Conservation (phyloP, 768 basidiomycete species). For the Obba rivulosa region DNA sequence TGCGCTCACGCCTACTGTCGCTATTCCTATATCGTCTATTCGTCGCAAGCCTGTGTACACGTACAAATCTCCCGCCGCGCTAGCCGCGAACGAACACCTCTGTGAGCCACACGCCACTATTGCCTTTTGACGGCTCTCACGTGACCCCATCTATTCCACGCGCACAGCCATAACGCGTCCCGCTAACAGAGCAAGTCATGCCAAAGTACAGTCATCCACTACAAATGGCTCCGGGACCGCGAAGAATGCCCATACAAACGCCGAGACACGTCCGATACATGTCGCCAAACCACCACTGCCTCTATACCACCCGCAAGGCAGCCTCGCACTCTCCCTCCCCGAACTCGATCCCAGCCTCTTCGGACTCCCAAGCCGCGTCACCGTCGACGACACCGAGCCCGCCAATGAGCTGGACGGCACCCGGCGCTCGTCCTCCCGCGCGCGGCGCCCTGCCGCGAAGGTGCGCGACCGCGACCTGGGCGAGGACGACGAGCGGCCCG, state of each 20-base stretch:
- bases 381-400: constrained; percentile 25
- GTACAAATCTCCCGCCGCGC: constrained; percentile 4
- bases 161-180: neutral
- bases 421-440: constrained; percentile 39
- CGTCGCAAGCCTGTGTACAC: constrained; percentile 4
- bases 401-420: constrained; percentile 33
- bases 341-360: constrained; percentile 53
- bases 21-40: constrained; percentile 1
- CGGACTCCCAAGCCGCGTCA: constrained; percentile 45
- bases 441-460: constrained; percentile 45
- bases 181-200: neutral
- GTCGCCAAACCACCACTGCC: constrained; percentile 33
- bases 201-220: neutral
- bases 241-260: neutral
- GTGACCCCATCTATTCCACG: neutral
- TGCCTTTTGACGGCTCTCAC: neutral
- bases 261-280: constrained; percentile 1
- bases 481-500: constrained; percentile 22
- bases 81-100: neutral
- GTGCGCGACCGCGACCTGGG: constrained; percentile 29
- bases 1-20: neutral
- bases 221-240: neutral
- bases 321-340: constrained; percentile 59
- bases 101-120: neutral
- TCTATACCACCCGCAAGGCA: constrained; percentile 63